phyloP scores from a whole-genome alignment of 257 asterid species.

The Scutellaria galericulata region DNA sequence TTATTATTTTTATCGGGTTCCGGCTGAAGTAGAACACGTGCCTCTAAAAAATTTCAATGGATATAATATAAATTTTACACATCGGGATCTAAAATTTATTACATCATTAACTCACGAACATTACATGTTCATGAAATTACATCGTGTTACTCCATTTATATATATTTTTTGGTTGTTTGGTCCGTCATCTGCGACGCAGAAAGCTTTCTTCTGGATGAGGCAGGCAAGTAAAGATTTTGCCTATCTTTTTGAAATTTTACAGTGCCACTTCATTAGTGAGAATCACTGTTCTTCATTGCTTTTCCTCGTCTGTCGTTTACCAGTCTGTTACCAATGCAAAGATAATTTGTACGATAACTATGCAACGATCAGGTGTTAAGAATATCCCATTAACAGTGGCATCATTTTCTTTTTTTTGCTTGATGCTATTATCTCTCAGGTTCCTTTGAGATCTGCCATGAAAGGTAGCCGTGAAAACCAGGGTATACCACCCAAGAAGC shows the following conservation, averaged over 20 bases:
- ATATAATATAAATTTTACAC: background rate
- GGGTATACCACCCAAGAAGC: constrained; percentile 60
- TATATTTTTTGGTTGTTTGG: background rate
- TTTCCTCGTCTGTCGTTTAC: background rate
- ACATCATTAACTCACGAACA: background rate
- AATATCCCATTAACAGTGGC: constrained; percentile 19
- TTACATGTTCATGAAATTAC: background rate
- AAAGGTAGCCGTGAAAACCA: constrained; percentile 95
- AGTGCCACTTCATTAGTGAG: constrained; percentile 19
- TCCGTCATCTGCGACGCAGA: background rate
- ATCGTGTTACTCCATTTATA: too few relatives aligned
- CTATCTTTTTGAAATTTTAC: constrained; percentile 21
- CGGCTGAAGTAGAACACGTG: constrained; percentile 12
- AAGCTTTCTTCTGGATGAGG: constrained; percentile 19
- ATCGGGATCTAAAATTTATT: background rate
- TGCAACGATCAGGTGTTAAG: background rate
- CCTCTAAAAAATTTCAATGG: constrained; percentile 17
- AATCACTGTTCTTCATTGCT: background rate
- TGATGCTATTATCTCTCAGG: constrained; percentile 53
- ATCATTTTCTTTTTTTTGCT: constrained; percentile 30
- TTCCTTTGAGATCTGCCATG: constrained; percentile 71
- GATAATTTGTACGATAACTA: background rate
- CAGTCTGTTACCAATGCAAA: background rate
- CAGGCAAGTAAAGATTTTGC: constrained; percentile 10
- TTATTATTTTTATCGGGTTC: constrained; percentile 12